Percentiles rank a stretch among this genome's conserved stretches.
phyloP scores from a whole-genome alignment of 768 basidiomycete genomes.

The Harrya chromipes region DNA sequence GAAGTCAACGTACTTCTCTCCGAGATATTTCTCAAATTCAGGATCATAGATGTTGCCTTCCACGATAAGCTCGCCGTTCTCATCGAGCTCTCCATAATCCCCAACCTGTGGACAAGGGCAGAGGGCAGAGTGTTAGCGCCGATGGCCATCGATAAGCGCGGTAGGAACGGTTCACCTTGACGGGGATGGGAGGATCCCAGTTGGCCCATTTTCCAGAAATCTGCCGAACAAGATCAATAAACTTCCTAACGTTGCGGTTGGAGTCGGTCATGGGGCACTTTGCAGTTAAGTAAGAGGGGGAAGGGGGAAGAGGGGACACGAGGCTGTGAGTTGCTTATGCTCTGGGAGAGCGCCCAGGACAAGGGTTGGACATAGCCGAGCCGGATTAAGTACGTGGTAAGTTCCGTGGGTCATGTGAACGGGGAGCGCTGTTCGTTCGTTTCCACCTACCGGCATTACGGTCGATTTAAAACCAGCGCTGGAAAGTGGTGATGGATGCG shows the following conservation, averaged over 20 bases:
- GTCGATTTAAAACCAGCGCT: too few species aligned
- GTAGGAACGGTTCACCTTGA: slow-evolving; percentile 13
- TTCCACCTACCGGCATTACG: too few species aligned
- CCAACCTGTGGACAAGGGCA: too few species aligned
- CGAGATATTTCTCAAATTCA: slow-evolving; percentile 3
- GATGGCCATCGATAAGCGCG: not conserved
- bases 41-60: slow-evolving; percentile 29
- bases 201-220: slow-evolving; percentile 30
- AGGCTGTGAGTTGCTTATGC: not conserved
- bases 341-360: not conserved
- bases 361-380: not conserved
- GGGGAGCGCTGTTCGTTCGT: too few species aligned
- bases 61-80: slow-evolving; percentile 1
- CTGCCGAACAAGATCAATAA: slow-evolving; percentile 26
- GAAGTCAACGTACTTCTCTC: not conserved
- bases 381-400: too few species aligned
- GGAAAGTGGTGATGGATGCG: too few species aligned
- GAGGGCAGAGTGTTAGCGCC: not conserved
- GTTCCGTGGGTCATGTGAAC: too few species aligned
- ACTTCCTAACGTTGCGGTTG: slow-evolving; percentile 23
- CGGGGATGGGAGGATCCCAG: slow-evolving; percentile 31
- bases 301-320: not conserved
- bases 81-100: slow-evolving; percentile 27
- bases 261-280: not conserved
- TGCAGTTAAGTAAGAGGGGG: not conserved